These are phyloP conservation scores for Cercospora sp. DNA, from an alignment of 2,329 filamentous ascomycete genomes.

Conservation along the genomic window DNA sequence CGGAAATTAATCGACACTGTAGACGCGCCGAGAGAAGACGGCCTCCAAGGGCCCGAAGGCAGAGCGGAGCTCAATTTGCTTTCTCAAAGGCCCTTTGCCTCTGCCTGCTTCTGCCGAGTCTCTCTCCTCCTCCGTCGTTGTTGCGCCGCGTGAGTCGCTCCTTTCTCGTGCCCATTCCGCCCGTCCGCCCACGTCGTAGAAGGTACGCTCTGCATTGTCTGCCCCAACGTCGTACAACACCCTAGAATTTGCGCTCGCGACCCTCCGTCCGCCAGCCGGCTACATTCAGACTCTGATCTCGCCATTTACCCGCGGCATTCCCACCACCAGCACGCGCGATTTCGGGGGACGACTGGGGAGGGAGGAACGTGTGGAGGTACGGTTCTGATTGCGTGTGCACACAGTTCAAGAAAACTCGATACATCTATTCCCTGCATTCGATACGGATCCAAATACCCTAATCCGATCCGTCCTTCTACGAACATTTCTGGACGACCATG, in stretches of 20 bases:
- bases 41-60: constrained; percentile 14
- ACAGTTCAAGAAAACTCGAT: constrained; percentile 8
- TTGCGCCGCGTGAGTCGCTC: constrained; percentile 11
- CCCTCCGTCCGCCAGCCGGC: background rate
- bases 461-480: constrained; percentile 24
- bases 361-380: background rate
- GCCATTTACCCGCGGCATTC: constrained; percentile 11
- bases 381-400: constrained; percentile 2
- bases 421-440: constrained; percentile 17
- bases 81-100: constrained; percentile 11
- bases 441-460: constrained; percentile 28
- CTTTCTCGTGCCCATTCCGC: constrained; percentile 10
- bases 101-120: constrained; percentile 13
- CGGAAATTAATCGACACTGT: constrained; percentile 15
- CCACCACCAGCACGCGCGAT: constrained; percentile 2
- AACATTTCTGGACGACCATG: constrained; percentile 47
- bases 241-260: constrained; percentile 11
- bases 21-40: constrained; percentile 16
- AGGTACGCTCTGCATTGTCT: constrained; percentile 13
- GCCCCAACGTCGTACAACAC: constrained; percentile 2
- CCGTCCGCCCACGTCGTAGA: background rate
- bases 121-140: background rate
- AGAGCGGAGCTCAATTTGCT: constrained; percentile 16
- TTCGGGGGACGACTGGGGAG: background rate
- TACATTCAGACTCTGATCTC: constrained; percentile 7